These are phyloP conservation scores for Salix dunnii DNA, from an alignment of 345 rosid genomes.

Conservation along the genomic window DNA sequence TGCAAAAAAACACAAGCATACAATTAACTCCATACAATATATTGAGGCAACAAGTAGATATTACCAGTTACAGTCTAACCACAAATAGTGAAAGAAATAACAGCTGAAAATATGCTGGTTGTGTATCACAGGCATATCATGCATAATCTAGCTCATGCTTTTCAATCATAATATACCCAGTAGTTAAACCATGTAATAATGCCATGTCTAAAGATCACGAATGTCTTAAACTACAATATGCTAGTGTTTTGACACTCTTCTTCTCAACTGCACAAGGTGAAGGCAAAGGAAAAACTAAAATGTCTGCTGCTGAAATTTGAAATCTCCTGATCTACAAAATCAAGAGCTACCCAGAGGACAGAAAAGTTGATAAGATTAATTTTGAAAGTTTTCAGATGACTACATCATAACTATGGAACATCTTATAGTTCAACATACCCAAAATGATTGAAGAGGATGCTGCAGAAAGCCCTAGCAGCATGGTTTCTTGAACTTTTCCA, in stretches of 20 bases:
- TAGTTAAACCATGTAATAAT: neutral
- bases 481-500: neutral
- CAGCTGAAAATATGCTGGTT: neutral
- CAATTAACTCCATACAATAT: too few relatives aligned
- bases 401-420: neutral
- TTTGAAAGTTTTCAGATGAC: neutral
- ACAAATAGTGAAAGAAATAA: neutral
- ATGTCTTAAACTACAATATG: neutral
- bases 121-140: neutral
- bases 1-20: constrained; percentile 9
- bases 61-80: neutral
- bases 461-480: neutral
- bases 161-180: neutral
- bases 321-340: neutral
- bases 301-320: neutral
- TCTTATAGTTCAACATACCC: neutral
- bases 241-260: neutral
- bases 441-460: neutral
- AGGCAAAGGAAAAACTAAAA: neutral
- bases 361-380: neutral
- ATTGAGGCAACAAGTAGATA: neutral
- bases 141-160: neutral
- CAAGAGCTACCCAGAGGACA: neutral
- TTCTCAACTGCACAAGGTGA: neutral
- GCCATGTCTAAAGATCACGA: neutral